Evolutionary conservation across 129 eudicot species (phyloP), one percentile per base, ranked within the genome.

Genomic region (Artemisia tridentata): DNA sequence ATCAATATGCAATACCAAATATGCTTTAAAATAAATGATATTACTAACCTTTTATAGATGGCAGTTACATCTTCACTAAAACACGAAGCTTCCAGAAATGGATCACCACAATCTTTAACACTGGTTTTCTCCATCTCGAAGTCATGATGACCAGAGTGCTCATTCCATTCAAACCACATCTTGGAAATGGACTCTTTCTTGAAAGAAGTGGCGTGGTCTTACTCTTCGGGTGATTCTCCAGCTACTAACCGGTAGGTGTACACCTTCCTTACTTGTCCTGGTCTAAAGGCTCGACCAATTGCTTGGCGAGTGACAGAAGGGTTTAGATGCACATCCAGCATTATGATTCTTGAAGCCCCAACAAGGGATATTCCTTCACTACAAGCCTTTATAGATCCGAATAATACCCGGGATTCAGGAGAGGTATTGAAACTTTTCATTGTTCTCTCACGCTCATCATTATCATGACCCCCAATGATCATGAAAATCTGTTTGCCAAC

Each of bases 131-230:
- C 87, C 87, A 89, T 75, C 60, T 85, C 84, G 2, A 86, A 84
- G 21, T 84, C 84, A 29, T 63, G 76, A 63, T 75, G 75, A 14
- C 92, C 87, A 58, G 80, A 81, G 25, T 53, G 69, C 74, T 83
- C 86, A 8, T 84, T 78, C 98, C 98, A 93, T 31, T 93, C 98
- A 41, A 93, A 93, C 98, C 96, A 89, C 88, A 91, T 72, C 72
- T 87, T 93, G 0, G 98, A 76, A 59, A 93, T 87, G 0, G 80
- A 84, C 71, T 93, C 95, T 77, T 93, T 89, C 69, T 54, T 89
- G 68, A 93, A 93, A 80, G 92, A 87, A 4, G 87, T 77, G 67
- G 56, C 62, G 21, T 84, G 88, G 52, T 84, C 88, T 50, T 80
- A 80, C 64, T 78, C 80, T 77, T 84, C 85, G 4, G 84, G 85